These are phyloP conservation scores for Daldinia childiae DNA, from an alignment of 495 filamentous ascomycete genomes.

Conservation along the genomic window DNA sequence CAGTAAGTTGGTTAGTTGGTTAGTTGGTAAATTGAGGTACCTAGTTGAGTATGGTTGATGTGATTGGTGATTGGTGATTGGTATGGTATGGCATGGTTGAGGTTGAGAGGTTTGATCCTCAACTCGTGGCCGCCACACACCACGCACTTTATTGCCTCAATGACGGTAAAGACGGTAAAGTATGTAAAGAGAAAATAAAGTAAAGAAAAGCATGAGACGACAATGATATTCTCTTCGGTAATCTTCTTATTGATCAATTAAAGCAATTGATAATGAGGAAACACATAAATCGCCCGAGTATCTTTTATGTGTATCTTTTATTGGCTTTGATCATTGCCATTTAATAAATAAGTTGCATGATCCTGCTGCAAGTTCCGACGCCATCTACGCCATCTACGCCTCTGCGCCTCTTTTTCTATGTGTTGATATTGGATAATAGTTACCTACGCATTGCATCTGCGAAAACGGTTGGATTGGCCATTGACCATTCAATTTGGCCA, in stretches of 20 bases:
- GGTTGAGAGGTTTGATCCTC: not conserved
- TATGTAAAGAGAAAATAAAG: not conserved
- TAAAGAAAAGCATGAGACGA: not conserved
- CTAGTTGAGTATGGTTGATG: not conserved
- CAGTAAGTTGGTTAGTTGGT: not conserved
- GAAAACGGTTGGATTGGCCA: slow-evolving; percentile 9
- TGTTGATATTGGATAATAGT: not conserved
- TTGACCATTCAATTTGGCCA: slow-evolving; percentile 22
- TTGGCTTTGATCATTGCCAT: slow-evolving; percentile 22
- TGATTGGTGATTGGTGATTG: too few relatives aligned
- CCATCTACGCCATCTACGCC: slow-evolving; percentile 18
- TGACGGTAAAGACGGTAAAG: not conserved
- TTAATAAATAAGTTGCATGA: slow-evolving; percentile 38
- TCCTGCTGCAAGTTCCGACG: slow-evolving; percentile 31
- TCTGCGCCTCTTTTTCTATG: not conserved
- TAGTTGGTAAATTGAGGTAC: too few relatives aligned
- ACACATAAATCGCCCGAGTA: slow-evolving; percentile 9
- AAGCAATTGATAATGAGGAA: slow-evolving; percentile 23
- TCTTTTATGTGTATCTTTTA: too few relatives aligned
- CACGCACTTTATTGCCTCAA: not conserved
- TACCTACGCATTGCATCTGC: slow-evolving; percentile 24
- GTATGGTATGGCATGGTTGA: too few relatives aligned
- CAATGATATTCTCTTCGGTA: not conserved
- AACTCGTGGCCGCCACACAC: not conserved
- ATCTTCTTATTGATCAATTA: slow-evolving; percentile 14